Conservation (phyloP, 768 basidiomycete genomes). For the Leccinum longicurvipes region DNA sequence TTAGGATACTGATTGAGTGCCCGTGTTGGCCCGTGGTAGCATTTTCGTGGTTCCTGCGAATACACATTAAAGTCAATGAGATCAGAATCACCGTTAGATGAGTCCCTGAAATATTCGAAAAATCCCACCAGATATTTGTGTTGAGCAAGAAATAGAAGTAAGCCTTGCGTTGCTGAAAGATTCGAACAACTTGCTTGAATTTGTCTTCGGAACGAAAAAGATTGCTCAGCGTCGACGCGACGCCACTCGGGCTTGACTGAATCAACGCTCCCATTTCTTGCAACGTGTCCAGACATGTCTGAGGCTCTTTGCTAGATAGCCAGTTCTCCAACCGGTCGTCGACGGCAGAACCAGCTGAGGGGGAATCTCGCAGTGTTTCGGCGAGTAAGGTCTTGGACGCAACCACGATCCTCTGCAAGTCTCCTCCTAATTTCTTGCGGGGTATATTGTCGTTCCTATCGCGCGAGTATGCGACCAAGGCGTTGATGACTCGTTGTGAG, state of each 20-base stretch:
- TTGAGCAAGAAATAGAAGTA: not conserved
- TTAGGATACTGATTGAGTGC: not conserved
- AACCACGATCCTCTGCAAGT: not conserved
- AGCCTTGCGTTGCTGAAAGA: not conserved
- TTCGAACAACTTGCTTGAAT: not conserved
- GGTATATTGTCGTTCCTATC: not conserved
- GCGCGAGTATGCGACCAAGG: not conserved
- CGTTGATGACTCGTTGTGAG: not conserved
- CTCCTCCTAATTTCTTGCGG: not conserved
- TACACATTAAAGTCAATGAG: not conserved
- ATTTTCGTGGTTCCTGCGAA: not conserved
- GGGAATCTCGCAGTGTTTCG: not conserved
- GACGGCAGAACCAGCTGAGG: not conserved
- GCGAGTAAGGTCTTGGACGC: not conserved
- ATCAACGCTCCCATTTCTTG: not conserved
- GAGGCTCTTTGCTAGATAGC: not conserved
- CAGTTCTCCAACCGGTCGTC: not conserved
- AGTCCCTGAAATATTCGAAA: not conserved
- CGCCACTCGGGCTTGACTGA: not conserved
- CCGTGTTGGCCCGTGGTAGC: not conserved
- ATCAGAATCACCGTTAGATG: not conserved
- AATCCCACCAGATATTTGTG: not conserved
- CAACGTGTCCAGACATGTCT: not conserved
- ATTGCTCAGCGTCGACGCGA: not conserved
- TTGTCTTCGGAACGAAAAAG: not conserved